Conservation (phyloP, 1,139 yeast species). For the Protomyces gravidus region DNA sequence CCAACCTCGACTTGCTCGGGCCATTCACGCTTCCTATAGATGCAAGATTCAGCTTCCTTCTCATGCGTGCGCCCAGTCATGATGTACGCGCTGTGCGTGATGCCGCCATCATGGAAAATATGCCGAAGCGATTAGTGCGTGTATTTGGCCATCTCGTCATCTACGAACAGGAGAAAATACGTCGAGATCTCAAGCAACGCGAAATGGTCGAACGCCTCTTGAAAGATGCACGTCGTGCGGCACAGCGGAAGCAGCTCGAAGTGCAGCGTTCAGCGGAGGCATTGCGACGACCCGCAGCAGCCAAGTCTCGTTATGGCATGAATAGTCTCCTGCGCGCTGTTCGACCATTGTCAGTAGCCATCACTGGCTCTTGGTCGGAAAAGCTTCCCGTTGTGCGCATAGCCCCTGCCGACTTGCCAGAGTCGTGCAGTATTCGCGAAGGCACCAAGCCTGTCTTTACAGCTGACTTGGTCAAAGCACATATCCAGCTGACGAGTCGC, state of each 20-base stretch:
- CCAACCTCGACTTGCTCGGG: constrained; percentile 44
- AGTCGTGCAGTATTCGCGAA: constrained; percentile 33
- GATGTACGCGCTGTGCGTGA: constrained; percentile 34
- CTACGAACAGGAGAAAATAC: constrained; percentile 50
- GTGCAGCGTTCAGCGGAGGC: constrained; percentile 29
- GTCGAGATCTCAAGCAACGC: constrained; percentile 50
- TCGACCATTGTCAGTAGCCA: constrained; percentile 45
- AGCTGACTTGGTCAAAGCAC: constrained; percentile 21
- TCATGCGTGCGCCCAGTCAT: constrained; percentile 3
- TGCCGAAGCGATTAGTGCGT: background rate
- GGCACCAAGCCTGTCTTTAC: constrained; percentile 24
- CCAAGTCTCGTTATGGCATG: constrained; percentile 35
- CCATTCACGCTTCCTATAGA: background rate
- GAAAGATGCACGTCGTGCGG: constrained; percentile 5
- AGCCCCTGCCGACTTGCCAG: constrained; percentile 48
- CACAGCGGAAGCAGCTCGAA: constrained; percentile 29
- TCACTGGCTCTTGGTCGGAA: constrained; percentile 34
- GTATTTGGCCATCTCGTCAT: constrained; percentile 46
- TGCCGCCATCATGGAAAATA: constrained; percentile 13
- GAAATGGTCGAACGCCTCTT: constrained; percentile 45
- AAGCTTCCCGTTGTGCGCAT: background rate
- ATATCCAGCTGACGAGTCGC: constrained; percentile 28
- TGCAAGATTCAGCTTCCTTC: constrained; percentile 9
- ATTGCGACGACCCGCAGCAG: constrained; percentile 33
- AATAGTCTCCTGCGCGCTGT: constrained; percentile 43